Percentiles rank a stretch among this genome's conserved stretches.
These are phyloP conservation scores for Cyclospora cayetanensis DNA, from an alignment of 169 alveolate genomes.

Conservation along the genomic window DNA sequence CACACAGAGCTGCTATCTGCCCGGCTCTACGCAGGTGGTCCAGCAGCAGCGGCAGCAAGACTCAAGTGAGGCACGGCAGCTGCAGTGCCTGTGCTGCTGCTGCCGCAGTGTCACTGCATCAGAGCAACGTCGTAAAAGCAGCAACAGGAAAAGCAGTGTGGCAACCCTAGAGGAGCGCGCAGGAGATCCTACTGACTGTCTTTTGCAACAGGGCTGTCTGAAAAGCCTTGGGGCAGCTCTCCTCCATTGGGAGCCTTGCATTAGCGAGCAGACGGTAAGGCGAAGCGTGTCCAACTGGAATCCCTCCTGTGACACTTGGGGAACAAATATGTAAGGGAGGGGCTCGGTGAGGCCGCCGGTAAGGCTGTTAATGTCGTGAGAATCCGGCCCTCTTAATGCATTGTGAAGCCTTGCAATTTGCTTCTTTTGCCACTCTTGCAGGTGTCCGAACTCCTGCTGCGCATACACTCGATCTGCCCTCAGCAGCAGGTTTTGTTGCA, in stretches of 20 bases:
- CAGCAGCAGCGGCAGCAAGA: conserved; percentile 21
- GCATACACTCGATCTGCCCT: not conserved
- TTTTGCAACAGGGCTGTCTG: not conserved
- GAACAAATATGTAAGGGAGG: no score
- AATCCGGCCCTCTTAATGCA: not conserved
- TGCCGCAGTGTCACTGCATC: not conserved
- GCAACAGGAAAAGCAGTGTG: not conserved
- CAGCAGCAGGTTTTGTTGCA: not conserved
- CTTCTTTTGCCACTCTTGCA: not conserved
- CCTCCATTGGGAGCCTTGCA: conserved; percentile 5
- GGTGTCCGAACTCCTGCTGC: conserved; percentile 13
- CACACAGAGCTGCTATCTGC: not conserved
- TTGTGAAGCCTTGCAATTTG: not conserved
- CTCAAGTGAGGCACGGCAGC: not conserved
- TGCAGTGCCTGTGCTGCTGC: not conserved
- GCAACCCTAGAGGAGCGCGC: not conserved
- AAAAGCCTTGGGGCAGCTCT: not conserved
- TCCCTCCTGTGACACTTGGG: no score
- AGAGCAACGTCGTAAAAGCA: not conserved
- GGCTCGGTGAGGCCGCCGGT: no score
- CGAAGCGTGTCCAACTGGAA: no score
- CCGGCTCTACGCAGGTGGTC: not conserved
- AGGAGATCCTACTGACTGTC: not conserved
- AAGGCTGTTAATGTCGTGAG: not conserved
- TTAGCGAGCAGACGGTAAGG: not conserved